Conservation (phyloP, 2,329 filamentous ascomycete species). For the Xylaria sp. region DNA sequence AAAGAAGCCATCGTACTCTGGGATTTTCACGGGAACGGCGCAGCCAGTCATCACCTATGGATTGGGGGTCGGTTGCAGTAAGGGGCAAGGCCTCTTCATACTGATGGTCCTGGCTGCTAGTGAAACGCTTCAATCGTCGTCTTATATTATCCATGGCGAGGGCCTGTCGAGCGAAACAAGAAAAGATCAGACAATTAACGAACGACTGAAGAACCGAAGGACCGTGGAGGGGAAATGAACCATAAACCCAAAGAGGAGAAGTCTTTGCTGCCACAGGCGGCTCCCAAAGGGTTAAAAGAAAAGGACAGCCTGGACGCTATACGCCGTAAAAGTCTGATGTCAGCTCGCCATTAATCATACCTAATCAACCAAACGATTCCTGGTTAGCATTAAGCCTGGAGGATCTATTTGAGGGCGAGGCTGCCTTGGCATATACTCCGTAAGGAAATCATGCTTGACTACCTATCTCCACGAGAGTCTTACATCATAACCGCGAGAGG, state of each 20-base stretch:
- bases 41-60: conserved; percentile 25
- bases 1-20: conserved; percentile 30
- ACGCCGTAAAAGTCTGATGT: conserved; percentile 21
- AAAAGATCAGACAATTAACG: conserved; percentile 25
- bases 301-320: conserved; percentile 17
- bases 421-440: neutral
- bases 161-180: conserved; percentile 10
- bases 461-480: conserved; percentile 20
- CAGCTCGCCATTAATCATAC: conserved; percentile 23
- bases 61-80: conserved; percentile 17
- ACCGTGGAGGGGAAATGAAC: conserved; percentile 5
- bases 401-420: conserved; percentile 14
- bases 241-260: conserved; percentile 21
- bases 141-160: conserved; percentile 31
- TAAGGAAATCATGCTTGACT: conserved; percentile 16
- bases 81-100: conserved; percentile 34
- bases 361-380: conserved; percentile 23
- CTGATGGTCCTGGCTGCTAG: conserved; percentile 22
- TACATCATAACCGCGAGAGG: conserved; percentile 11
- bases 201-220: conserved; percentile 31
- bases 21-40: conserved; percentile 16
- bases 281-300: conserved; percentile 22
- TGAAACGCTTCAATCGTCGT: conserved; percentile 32
- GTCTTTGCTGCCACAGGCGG: conserved; percentile 10
- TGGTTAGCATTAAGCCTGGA: conserved; percentile 19